Base-by-base conservation (phyloP, 805 yeast genomes). In the Yarrowia bubula region DNA sequence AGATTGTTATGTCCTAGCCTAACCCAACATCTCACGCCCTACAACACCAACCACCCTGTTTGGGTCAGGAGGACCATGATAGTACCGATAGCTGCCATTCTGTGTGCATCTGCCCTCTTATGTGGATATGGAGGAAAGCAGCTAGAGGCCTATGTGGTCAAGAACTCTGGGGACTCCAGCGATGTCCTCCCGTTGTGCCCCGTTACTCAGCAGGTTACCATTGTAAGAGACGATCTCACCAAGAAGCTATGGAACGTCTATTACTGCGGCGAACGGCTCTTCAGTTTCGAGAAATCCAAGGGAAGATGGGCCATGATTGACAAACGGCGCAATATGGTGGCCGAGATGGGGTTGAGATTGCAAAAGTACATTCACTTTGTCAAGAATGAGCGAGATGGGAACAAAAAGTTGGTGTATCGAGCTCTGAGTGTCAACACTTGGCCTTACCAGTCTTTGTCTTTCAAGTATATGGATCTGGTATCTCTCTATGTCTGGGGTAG, bases 141-240 rank as follows among this genome's bases (percentile, higher is more conserved):
- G 35, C 43, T 51, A 8, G 58, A 51, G n/a, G 58, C 58, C 4
- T 51, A 51, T 51, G 58, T 51, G 43, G 43, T 51, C 43, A 51
- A 51, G 43, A 51, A 37, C 42, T 51, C 43, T 22, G 58, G 58
- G 43, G 58, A 51, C 58, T 37, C 58, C 58, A 51, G 58, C 58
- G 58, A 51, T 22, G 58, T 51, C 22, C 58, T 51, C 35, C 58
- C 58, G 58, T n/a, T 51, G 58, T 37, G 58, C 43, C 58, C 58
- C 15, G 35, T 51, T 2, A 37, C 58, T 9, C 43, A 37, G 28
- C 18, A 4, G 42, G 58, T 51, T 22, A 51, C 58, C 2, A 51
- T 51, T 2, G 10, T 18, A 1, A 37, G 58, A 22, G 58, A 51
- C 22, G 43, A 38, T 17, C 58, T 37, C 15, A 51, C 18, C 43